A percentile compares a stretch with the other conserved stretches of the same genome.
These are phyloP conservation scores for Medicago ruthenica DNA, from an alignment of 306 rosid genomes.

Conservation along the genomic window DNA sequence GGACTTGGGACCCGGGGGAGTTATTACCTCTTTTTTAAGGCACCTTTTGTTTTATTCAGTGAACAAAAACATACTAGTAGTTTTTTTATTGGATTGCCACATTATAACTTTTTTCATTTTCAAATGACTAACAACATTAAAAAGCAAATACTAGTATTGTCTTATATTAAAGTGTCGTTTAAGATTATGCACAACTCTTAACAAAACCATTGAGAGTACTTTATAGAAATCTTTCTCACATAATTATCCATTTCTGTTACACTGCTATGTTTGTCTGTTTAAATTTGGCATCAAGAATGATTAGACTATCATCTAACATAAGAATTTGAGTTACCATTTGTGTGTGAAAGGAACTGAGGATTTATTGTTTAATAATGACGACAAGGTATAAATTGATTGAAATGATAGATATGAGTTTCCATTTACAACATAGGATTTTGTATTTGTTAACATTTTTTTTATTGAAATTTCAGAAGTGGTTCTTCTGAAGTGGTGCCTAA, in stretches of 20 bases:
- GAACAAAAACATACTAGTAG: neutral
- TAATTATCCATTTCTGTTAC: no score
- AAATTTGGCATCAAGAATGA: neutral
- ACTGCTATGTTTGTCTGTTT: no score
- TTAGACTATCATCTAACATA: neutral
- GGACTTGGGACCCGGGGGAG: constrained; percentile 31
- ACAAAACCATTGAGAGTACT: no score
- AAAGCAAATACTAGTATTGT: no score
- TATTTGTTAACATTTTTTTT: constrained; percentile 23
- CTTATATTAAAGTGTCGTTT: no score
- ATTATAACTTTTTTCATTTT: no score
- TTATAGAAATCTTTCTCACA: no score
- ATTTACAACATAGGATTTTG: constrained; percentile 16
- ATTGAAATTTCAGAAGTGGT: constrained; percentile 60
- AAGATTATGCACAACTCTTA: no score
- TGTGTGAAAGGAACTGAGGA: neutral
- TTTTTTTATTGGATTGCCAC: neutral
- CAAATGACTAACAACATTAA: no score
- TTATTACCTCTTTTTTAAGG: constrained; percentile 4
- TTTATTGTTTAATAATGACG: neutral
- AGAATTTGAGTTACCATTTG: neutral
- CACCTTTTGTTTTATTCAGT: neutral
- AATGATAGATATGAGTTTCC: constrained; percentile 9
- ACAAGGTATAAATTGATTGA: constrained; percentile 25
- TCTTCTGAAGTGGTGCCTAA: constrained; percentile 77